Evolutionary conservation across 805 yeast species (phyloP).

Genomic region (Wickerhamomyces alni): DNA sequence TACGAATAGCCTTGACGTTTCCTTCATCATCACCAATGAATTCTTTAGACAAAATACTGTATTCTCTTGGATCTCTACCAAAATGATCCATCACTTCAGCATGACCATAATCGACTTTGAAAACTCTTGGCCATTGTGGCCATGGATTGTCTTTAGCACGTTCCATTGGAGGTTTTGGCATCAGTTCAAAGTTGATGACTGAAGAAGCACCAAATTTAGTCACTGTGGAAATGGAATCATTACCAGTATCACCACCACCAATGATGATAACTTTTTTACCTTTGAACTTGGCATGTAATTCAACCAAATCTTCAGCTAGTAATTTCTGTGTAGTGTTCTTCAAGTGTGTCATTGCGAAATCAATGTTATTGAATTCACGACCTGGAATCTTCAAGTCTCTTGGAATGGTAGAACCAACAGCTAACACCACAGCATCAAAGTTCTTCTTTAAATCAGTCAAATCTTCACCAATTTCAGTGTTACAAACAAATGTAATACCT

Average conservation of each 20-base stretch:
- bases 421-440: conserved; percentile 81
- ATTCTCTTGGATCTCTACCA: conserved; percentile 97
- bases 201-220: conserved; percentile 96
- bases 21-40: conserved; percentile 94
- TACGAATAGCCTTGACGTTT: conserved; percentile 89
- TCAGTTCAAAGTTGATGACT: conserved; percentile 86
- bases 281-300: conserved; percentile 59
- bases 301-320: conserved; percentile 73
- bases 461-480: conserved; percentile 71
- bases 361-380: conserved; percentile 82
- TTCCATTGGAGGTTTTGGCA: conserved; percentile 84
- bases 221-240: conserved; percentile 96
- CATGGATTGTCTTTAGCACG: conserved; percentile 96
- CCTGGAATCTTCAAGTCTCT: conserved; percentile 94
- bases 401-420: conserved; percentile 95
- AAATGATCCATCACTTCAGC: conserved; percentile 91
- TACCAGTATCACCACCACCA: conserved; percentile 99
- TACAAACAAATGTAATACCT: conserved; percentile 75
- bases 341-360: conserved; percentile 90
- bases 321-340: conserved; percentile 87
- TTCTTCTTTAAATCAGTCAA: conserved; percentile 58
- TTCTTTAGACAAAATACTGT: conserved; percentile 91
- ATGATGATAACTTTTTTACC: conserved; percentile 93
- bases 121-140: conserved; percentile 99
- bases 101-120: conserved; percentile 97